Conservation (phyloP, 768 basidiomycete genomes). For the Pleurotus citrinopileatus region DNA sequence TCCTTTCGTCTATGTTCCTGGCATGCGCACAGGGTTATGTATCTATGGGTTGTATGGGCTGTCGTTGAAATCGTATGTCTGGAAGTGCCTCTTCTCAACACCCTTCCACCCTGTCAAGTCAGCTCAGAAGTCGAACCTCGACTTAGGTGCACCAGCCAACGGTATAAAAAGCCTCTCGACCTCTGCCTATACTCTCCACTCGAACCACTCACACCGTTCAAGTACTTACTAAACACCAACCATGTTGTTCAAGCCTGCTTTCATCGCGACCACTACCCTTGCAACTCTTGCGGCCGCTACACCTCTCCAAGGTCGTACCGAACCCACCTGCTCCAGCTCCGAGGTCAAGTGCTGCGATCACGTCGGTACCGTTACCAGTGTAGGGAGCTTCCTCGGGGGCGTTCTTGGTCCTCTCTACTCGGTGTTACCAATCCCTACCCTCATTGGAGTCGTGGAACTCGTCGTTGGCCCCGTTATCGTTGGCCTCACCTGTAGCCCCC, state of each 20-base stretch:
- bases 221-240: neutral
- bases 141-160: too few species aligned
- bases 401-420: neutral
- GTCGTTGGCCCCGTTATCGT: neutral
- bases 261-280: neutral
- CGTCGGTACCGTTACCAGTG: neutral
- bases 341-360: neutral
- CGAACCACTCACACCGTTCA: neutral
- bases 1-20: too few species aligned
- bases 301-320: neutral
- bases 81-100: too few species aligned
- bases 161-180: too few species aligned
- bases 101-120: too few species aligned
- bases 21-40: too few species aligned
- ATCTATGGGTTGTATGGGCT: too few species aligned
- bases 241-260: neutral
- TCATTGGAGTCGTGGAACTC: neutral
- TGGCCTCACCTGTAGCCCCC: neutral
- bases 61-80: too few species aligned
- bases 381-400: neutral
- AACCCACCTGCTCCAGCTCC: neutral
- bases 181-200: too few species aligned
- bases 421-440: neutral
- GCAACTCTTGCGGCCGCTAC: conserved; percentile 5
- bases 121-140: too few species aligned